Conservation (phyloP, 106 monocot species). For the Dendrobium officinale region DNA sequence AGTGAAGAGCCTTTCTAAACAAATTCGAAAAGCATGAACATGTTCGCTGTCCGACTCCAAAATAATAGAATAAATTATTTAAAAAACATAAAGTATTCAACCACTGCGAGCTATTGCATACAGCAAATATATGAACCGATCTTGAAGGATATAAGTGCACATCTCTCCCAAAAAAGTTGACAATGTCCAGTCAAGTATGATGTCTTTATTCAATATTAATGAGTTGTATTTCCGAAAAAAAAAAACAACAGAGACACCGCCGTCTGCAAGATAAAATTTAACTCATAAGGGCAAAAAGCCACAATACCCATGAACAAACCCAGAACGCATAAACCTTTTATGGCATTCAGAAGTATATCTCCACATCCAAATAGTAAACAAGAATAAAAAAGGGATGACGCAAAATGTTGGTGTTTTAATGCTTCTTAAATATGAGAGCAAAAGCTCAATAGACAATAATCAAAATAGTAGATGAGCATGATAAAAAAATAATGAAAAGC, state of each 20-base stretch:
- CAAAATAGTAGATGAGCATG: not conserved
- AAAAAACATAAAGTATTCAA: not conserved
- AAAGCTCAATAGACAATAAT: not conserved
- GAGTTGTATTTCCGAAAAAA: not conserved
- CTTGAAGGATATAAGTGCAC: not conserved
- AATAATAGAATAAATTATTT: not conserved
- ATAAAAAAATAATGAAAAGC: not conserved
- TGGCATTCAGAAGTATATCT: not conserved
- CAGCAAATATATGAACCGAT: not conserved
- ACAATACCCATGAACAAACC: not conserved
- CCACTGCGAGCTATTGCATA: not conserved
- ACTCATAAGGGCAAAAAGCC: not conserved
- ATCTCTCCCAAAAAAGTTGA: constrained; percentile 1
- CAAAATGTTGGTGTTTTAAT: not conserved
- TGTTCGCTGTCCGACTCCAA: not conserved
- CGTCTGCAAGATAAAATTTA: not conserved
- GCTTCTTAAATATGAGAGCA: not conserved
- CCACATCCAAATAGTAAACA: not conserved
- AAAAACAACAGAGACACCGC: not conserved
- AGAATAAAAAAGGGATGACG: not conserved
- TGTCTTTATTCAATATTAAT: not conserved
- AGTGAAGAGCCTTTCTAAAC: not conserved
- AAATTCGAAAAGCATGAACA: not conserved
- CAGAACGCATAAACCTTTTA: not conserved
- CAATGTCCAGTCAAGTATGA: not conserved